Conservation (phyloP, 148 eudicot species). For the Euryodendron excelsum region DNA sequence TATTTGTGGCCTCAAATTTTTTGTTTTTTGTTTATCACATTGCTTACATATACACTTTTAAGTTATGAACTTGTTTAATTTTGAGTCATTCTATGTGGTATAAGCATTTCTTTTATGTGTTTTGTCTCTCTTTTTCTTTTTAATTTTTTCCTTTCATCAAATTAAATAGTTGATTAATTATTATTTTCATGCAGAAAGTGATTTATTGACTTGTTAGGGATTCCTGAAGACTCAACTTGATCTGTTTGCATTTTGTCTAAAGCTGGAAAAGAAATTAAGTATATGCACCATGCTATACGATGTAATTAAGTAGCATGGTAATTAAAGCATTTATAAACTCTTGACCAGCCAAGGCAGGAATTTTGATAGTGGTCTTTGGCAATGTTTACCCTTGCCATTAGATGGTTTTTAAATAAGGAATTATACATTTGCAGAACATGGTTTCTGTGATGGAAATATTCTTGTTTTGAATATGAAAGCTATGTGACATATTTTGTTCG, state of each 20-base stretch:
- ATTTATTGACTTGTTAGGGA: neutral
- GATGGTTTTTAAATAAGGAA: neutral
- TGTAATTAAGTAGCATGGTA: neutral
- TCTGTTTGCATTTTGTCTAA: neutral
- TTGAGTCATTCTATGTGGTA: neutral
- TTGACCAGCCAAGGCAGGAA: neutral
- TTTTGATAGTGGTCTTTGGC: neutral
- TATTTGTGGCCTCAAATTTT: neutral
- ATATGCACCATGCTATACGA: neutral
- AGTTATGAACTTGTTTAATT: neutral
- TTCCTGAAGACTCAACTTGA: neutral
- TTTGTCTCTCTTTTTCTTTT: neutral
- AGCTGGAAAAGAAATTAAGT: neutral
- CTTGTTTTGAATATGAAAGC: neutral
- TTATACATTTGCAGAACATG: neutral
- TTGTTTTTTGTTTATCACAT: neutral
- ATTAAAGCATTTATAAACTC: neutral
- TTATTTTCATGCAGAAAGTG: neutral
- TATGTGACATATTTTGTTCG: neutral
- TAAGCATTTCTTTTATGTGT: neutral
- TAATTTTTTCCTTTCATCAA: no score
- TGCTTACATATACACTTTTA: neutral
- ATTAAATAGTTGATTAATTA: neutral
- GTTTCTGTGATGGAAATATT: neutral
- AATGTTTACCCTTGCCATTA: neutral